Evolutionary conservation across 2,329 filamentous ascomycete genomes (phyloP), one percentile per base, ranked within the genome.

Genomic region (Aspergillus sp.): DNA sequence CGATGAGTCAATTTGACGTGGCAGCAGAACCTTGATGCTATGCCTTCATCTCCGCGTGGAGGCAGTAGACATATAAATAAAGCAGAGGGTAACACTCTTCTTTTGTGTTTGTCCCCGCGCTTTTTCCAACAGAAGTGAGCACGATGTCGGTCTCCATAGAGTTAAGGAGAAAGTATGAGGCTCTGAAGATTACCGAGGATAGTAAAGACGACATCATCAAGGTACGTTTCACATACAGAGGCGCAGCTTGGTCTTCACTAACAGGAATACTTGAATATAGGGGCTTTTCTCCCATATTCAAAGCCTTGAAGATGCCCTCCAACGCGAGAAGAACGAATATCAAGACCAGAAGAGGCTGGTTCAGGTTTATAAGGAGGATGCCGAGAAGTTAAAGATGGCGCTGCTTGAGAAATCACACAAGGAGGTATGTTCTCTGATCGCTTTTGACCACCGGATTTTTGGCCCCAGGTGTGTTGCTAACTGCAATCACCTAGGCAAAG

Each of bases 151-250:
- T 51, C 33, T 11, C 53, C 4, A 19, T 41, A 6, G 50, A 49
- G 22, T 11, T 59, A 13, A 59, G 48, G 20, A 53, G 16, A 19
- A 52, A 50, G 14, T 45, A 56, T 26, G 52, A 55, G 13, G 36
- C 41, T 4, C 9, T 57, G 20, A 43, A 44, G 16, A 43, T 43
- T 13, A 45, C 44, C n/a, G 60, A 60, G n/a, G 49, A 58, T 32
- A 59, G 49, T 26, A 59, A 60, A 16, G 56, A 59, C 24, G 48
- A 48, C 7, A 53, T 62, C 22, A 56, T 62, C 16, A 46, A 53
- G 49, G 60, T 57, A 22, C 13, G 47, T 44, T 4, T 20, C 1
- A n/a, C 9, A 4, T n/a, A 19, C 24, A 4, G 17, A 19, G 6
- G 4, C 3, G 3, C 5, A 2, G 9, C 17, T 33, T 14, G 22